Evolutionary conservation across 768 basidiomycete genomes (phyloP), one percentile per base, ranked within the genome.

Genomic region (Boletus insuetus): DNA sequence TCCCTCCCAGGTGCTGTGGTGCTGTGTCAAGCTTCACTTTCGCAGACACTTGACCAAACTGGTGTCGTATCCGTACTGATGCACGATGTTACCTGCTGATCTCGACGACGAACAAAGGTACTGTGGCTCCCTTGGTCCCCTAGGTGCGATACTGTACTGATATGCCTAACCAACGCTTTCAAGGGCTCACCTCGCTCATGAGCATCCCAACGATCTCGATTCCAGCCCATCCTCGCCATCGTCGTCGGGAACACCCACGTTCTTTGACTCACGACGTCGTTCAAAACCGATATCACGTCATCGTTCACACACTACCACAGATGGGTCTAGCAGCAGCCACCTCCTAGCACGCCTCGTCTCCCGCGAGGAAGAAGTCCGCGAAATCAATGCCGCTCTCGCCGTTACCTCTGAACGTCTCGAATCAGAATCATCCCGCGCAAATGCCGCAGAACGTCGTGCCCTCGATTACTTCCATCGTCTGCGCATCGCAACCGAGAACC

Each of bases 391-490:
- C 16, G 54, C 53, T 2, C 59, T 72, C 34, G 55, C 37, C 43
- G 62, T 65, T 55, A 58, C 63, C 40, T 51, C 61, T 7, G 69
- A 71, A 40, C 69, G 71, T n/a, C 67, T 79, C 41, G 75, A 79
- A 49, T 55, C 61, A 13, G 79, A 79, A 56, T 72, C 77, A 3
- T 60, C 62, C 29, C 77, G 78, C 51, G 78, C 77, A 22, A 71
- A 71, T 29, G 69, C 73, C 24, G 76, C 79, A n/a, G 78, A 80
- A 56, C 69, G 69, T 39, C 74, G 78, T 38, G 77, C 77, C n/a
- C 67, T 77, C 42, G 79, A 79, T 44, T 72, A 79, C 56, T 77
- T 77, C 22, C 66, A 70, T 49, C 71, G 74, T 24, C 67, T 80
- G 52, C 74, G 73, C 45, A 64, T 69, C 39, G 74, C 73, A 11